These are phyloP conservation scores for Pinus taeda DNA, from an alignment of 75 land plant species.

Conservation along the genomic window DNA sequence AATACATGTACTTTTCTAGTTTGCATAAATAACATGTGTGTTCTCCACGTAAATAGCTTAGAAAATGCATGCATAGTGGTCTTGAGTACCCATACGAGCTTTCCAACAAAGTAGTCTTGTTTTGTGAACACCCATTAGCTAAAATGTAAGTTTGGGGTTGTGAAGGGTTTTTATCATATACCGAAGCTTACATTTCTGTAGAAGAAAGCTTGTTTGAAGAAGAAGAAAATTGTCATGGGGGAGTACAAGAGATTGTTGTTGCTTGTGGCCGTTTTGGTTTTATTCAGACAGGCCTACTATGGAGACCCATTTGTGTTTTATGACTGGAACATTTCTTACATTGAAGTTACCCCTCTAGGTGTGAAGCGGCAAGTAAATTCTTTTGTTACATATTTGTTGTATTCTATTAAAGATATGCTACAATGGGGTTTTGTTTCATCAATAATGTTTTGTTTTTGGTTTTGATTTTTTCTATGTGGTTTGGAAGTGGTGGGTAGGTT, in stretches of 20 bases:
- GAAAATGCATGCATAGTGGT: neutral
- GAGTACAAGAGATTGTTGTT: neutral
- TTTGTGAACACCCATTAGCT: neutral
- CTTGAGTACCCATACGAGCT: neutral
- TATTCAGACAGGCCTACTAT: neutral
- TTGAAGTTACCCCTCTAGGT: conserved; percentile 62
- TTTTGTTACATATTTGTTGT: neutral
- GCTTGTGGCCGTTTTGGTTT: neutral
- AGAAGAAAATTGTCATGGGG: neutral
- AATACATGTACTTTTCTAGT: too few relatives aligned
- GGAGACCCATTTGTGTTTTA: conserved; percentile 36
- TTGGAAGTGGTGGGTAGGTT: neutral
- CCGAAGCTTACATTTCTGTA: neutral
- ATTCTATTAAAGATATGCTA: neutral
- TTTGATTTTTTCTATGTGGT: neutral
- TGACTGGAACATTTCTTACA: conserved; percentile 63
- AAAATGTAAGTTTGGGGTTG: too few relatives aligned
- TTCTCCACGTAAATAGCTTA: neutral
- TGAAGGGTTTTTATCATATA: neutral
- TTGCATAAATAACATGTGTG: neutral
- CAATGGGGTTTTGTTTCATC: neutral
- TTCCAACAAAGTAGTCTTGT: neutral
- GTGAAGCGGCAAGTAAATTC: conserved; percentile 54
- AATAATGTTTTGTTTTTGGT: neutral
- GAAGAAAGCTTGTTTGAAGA: neutral